Base-by-base conservation (phyloP, 345 rosid genomes). In the Microcos paniculata region DNA sequence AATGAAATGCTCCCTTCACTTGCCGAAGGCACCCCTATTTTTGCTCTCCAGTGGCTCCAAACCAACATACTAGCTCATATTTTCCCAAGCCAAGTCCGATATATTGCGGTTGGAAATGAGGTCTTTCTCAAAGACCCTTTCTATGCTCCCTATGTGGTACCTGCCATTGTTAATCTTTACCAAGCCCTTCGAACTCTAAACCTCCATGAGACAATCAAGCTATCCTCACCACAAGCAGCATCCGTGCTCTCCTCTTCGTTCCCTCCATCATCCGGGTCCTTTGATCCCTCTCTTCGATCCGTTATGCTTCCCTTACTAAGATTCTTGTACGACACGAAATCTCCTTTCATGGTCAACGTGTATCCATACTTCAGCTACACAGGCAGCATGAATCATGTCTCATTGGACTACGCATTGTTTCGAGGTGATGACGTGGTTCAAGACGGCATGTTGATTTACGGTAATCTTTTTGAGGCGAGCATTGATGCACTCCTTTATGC, bases 91-190 rank as follows among this genome's bases (percentile, higher is more conserved):
- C 79, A 76, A 15, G 79, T 91, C 73, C 81, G 78, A 14, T 89
- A 89, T 80, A 86, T 93, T n/a, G 80, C 85, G 0, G 85, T 86
- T 0, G 90, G 88, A 2, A 88, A 88, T 8, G 92, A 88, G 77
- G 76, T 83, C 19, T 75, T n/a, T 8, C 79, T 85, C 4, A 56
- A 76, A 0, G 84, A 86, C 4, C 12, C 67, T 2, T 58, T 3
- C 26, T 73, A 57, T 35, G 30, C 76, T 43, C 76, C 56, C 12
- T 24, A 59, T 9, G 19, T 73, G 9, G 53, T 73, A 9, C 76
- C 76, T 28, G 57, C 76, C 57, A 45, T 73, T 18, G 9, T 16
- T 12, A 59, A 59, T 49, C 53, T 73, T 43, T 8, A 73, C 28
- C 43, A 28, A 59, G 76, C 76, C 8, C 68, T 73, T 43, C 35